phyloP scores from a whole-genome alignment of 352 stramenopile genomes.

The Phytopythium vexans region DNA sequence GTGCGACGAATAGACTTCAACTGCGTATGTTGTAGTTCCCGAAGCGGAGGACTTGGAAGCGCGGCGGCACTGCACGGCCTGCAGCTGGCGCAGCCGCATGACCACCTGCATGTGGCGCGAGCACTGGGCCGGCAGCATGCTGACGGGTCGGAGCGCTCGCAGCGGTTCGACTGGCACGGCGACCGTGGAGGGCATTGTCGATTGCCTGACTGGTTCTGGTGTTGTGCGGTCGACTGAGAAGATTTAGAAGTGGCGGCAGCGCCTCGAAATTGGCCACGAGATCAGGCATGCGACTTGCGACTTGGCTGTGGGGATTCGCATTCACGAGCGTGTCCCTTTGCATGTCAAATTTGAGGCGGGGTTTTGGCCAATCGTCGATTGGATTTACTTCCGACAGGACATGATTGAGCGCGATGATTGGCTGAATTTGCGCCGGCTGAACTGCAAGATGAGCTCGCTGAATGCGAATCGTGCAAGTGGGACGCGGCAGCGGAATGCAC shows the following conservation, averaged over 20 bases:
- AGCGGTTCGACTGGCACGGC: not conserved
- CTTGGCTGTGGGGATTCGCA: too few relatives aligned
- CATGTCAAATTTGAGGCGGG: not conserved
- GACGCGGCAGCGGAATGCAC: not conserved
- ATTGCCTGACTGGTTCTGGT: not conserved
- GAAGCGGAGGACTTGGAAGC: not conserved
- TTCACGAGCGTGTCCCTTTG: too few relatives aligned
- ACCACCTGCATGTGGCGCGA: conserved; percentile 28
- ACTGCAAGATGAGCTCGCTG: not conserved
- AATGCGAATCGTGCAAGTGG: not conserved
- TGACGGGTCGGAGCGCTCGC: conserved; percentile 8
- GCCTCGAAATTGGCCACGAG: too few relatives aligned
- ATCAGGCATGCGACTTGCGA: too few relatives aligned
- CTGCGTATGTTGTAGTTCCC: conserved; percentile 8
- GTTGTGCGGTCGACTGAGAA: not conserved
- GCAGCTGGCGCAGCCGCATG: conserved; percentile 21
- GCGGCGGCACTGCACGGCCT: conserved; percentile 9
- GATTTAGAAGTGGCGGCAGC: not conserved
- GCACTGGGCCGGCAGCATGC: conserved; percentile 23
- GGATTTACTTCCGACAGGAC: not conserved
- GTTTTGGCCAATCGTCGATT: not conserved
- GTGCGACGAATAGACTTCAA: conserved; percentile 18
- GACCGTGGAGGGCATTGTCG: not conserved
- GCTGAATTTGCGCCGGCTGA: not conserved
- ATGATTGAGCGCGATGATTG: not conserved